phyloP scores from a whole-genome alignment of 495 filamentous ascomycete species.

The Neurospora sublineolata region DNA sequence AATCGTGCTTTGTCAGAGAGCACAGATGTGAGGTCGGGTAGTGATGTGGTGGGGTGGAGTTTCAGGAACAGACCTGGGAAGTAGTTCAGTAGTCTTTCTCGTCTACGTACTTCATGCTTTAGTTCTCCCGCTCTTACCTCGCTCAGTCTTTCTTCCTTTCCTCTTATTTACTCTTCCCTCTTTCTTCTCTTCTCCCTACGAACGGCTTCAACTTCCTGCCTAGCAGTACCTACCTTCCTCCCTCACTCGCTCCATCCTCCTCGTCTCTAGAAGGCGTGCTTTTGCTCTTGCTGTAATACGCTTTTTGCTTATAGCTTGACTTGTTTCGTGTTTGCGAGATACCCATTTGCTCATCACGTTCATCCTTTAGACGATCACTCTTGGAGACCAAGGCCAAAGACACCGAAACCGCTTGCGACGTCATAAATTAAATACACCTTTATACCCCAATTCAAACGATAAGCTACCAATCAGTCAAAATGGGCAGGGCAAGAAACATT shows the following conservation, averaged over 20 bases:
- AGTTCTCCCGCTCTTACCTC: neutral
- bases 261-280: neutral
- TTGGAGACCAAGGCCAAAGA: neutral
- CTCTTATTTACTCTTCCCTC: neutral
- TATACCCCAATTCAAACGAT: neutral
- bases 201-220: neutral
- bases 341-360: neutral
- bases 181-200: neutral
- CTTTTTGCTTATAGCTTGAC: neutral
- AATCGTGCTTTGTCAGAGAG: neutral
- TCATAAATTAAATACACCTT: neutral
- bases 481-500: conserved; percentile 7
- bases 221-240: neutral
- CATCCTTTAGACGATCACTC: neutral
- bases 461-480: conserved; percentile 1
- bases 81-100: neutral
- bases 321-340: neutral
- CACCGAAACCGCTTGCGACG: neutral
- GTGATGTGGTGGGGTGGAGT: neutral
- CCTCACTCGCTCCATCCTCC: neutral
- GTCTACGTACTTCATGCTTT: neutral
- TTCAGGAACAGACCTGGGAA: neutral
- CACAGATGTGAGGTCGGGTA: too few species aligned
- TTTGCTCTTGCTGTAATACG: neutral
- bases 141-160: neutral